Percentiles rank a stretch among this genome's conserved stretches.
Conservation (phyloP, 2,329 filamentous ascomycete genomes). For the Metarhizium rileyi region DNA sequence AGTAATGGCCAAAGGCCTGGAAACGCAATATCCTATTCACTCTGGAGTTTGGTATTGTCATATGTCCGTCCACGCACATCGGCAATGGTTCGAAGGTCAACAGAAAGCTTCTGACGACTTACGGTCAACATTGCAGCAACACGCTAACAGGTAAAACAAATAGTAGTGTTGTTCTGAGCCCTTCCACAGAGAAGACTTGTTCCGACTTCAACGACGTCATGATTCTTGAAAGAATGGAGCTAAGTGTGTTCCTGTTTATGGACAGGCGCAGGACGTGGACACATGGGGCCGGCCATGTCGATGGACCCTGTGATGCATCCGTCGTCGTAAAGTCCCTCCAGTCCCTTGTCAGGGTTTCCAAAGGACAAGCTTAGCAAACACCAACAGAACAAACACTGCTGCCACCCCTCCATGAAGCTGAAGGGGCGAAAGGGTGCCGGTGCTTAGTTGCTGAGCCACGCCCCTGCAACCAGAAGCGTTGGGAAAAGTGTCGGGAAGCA, state of each 20-base stretch:
- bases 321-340: too few relatives aligned
- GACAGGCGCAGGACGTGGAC: neutral
- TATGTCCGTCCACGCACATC: too few relatives aligned
- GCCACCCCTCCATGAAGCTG: neutral
- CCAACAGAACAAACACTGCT: neutral
- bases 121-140: neutral
- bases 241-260: neutral
- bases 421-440: neutral
- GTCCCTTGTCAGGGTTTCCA: neutral
- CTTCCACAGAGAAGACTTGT: neutral
- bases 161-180: neutral
- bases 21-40: too few relatives aligned
- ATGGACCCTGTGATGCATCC: neutral
- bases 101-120: too few relatives aligned
- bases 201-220: constrained; percentile 4
- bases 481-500: neutral
- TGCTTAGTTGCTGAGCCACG: neutral
- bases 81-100: too few relatives aligned
- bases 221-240: neutral
- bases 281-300: neutral
- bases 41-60: too few relatives aligned
- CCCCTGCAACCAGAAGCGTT: neutral
- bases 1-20: too few relatives aligned
- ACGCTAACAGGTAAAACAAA: neutral
- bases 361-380: neutral